A percentile compares a stretch with the other conserved stretches of the same genome.
These are phyloP conservation scores for Sporobolomyces pararoseus DNA, from an alignment of 768 basidiomycete species.

Conservation along the genomic window DNA sequence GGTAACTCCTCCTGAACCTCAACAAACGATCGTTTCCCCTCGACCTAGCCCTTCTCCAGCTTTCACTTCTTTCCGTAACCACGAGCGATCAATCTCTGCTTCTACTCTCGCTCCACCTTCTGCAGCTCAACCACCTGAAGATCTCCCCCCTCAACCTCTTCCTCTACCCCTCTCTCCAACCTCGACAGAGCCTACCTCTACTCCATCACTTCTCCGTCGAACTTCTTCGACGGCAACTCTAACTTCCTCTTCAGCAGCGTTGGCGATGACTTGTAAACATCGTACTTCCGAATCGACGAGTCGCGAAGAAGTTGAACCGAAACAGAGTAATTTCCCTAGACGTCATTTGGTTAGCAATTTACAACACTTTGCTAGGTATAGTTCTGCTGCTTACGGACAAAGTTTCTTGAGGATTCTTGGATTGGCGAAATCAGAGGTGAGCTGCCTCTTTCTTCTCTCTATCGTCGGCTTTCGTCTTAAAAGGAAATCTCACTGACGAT, in stretches of 20 bases:
- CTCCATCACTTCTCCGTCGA: too few relatives aligned
- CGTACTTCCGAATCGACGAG: neutral
- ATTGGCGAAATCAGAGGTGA: slow-evolving; percentile 46
- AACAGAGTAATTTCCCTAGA: slow-evolving; percentile 21
- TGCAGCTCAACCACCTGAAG: neutral
- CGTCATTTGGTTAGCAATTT: slow-evolving; percentile 45
- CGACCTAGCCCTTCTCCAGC: neutral
- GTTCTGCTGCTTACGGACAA: slow-evolving; percentile 41
- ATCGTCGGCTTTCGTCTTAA: too few relatives aligned
- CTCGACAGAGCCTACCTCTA: too few relatives aligned
- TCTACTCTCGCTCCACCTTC: slow-evolving; percentile 6
- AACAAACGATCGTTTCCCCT: neutral
- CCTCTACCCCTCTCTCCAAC: too few relatives aligned
- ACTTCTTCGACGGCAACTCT: slow-evolving; percentile 12
- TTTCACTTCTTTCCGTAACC: neutral
- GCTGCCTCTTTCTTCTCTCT: neutral
- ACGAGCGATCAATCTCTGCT: slow-evolving; percentile 2
- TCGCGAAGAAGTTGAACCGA: slow-evolving; percentile 15
- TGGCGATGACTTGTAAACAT: neutral
- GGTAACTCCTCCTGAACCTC: neutral
- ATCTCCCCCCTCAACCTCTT: slow-evolving; percentile 2
- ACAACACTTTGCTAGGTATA: slow-evolving; percentile 49
- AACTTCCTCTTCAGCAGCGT: neutral
- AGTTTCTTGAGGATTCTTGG: slow-evolving; percentile 47
- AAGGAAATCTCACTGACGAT: neutral